Percentiles rank a stretch among this genome's conserved stretches.
These are phyloP conservation scores for Gnetum montanum DNA, from an alignment of 75 land plant species.

Conservation along the genomic window DNA sequence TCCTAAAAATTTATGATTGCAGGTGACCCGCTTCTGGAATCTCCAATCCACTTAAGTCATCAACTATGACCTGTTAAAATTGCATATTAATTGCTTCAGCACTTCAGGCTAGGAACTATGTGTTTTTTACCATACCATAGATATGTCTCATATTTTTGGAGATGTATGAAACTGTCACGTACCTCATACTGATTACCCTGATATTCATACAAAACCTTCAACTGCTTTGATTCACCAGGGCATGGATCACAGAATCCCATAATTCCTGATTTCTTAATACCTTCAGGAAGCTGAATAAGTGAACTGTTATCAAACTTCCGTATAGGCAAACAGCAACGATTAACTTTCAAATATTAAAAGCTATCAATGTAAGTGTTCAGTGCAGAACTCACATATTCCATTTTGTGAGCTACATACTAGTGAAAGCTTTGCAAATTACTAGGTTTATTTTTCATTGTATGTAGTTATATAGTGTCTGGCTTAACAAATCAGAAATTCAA, in stretches of 20 bases:
- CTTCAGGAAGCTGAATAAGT: slow-evolving; percentile 68
- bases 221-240: slow-evolving; percentile 82
- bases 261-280: slow-evolving; percentile 91
- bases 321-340: too few species aligned
- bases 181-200: slow-evolving; percentile 54
- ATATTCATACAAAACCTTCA: slow-evolving; percentile 57
- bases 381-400: too few species aligned
- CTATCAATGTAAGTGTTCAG: too few species aligned
- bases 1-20: too few species aligned
- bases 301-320: background rate
- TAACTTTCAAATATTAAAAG: too few species aligned
- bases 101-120: background rate
- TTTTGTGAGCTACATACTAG: too few species aligned
- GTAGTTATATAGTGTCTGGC: background rate
- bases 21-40: slow-evolving; percentile 33
- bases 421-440: too few species aligned
- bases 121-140: background rate
- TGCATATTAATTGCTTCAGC: background rate
- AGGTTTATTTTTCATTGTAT: too few species aligned
- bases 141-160: background rate
- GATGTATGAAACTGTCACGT: background rate
- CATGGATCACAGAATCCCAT: slow-evolving; percentile 99
- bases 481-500: background rate
- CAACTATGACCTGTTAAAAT: slow-evolving; percentile 37
- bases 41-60: slow-evolving; percentile 36